phyloP scores from a whole-genome alignment of 257 asterid species.

The Nyctanthes arbortristis region DNA sequence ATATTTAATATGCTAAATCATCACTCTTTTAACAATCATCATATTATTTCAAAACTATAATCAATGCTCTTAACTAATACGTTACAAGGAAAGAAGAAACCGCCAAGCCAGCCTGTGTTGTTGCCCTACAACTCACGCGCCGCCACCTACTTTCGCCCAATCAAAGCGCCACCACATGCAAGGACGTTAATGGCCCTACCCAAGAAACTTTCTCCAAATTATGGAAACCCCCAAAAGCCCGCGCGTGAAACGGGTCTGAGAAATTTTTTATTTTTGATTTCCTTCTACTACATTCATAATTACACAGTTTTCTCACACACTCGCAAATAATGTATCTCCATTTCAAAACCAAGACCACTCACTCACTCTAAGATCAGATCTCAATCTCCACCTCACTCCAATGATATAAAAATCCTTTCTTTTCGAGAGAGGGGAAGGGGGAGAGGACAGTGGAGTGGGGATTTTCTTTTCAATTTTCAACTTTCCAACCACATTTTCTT shows the following conservation, averaged over 20 bases:
- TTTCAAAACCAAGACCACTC: constrained; percentile 10
- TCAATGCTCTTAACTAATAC: no score
- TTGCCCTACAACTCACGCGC: neutral
- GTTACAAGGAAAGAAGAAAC: no score
- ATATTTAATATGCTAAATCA: no score
- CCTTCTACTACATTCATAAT: neutral
- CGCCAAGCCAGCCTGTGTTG: neutral
- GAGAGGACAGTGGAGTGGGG: neutral
- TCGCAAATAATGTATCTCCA: neutral
- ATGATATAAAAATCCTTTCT: neutral
- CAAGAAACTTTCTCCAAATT: neutral
- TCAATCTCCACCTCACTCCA: constrained; percentile 11
- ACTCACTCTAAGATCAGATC: constrained; percentile 14
- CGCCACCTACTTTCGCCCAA: neutral
- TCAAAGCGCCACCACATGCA: neutral
- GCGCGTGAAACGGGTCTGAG: neutral
- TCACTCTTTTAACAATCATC: no score
- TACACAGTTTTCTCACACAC: neutral
- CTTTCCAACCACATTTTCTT: neutral
- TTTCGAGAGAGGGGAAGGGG: constrained; percentile 4
- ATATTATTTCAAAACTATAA: no score
- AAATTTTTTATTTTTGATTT: neutral
- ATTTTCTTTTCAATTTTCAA: neutral
- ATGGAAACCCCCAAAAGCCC: neutral
- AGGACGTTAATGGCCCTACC: neutral